Evolutionary conservation across 257 asterid genomes (phyloP).

Genomic region (Nicotiana noctiflora): DNA sequence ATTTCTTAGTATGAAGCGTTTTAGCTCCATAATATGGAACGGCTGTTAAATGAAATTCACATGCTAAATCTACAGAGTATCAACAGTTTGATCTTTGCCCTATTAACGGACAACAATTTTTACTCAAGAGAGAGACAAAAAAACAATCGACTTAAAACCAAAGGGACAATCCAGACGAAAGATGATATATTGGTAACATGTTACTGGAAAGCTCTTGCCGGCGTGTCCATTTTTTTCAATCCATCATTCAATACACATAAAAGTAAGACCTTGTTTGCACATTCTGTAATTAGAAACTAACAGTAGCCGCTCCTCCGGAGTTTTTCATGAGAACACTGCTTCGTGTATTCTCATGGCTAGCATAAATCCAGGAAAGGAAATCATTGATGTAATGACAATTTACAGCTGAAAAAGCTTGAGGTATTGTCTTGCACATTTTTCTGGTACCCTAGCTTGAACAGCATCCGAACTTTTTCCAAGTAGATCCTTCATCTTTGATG

Average conservation of each 20-base stretch:
- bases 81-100: background rate
- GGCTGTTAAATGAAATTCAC: background rate
- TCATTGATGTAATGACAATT: background rate
- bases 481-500: slow-evolving; percentile 25
- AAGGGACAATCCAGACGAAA: background rate
- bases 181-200: background rate
- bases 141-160: background rate
- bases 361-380: background rate
- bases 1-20: no score
- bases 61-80: background rate
- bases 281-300: background rate
- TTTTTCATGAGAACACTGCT: background rate
- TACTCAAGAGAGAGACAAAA: background rate
- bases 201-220: background rate
- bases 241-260: background rate
- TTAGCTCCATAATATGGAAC: no score
- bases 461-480: slow-evolving; percentile 29
- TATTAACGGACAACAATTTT: background rate
- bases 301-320: background rate
- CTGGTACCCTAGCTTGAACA: slow-evolving; percentile 24
- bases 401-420: slow-evolving; percentile 13
- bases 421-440: background rate
- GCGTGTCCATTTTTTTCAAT: background rate
- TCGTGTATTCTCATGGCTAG: slow-evolving; percentile 1
- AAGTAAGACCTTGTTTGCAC: background rate